These are phyloP conservation scores for Apiospora aurea DNA, from an alignment of 2,329 filamentous ascomycete species.

Conservation along the genomic window DNA sequence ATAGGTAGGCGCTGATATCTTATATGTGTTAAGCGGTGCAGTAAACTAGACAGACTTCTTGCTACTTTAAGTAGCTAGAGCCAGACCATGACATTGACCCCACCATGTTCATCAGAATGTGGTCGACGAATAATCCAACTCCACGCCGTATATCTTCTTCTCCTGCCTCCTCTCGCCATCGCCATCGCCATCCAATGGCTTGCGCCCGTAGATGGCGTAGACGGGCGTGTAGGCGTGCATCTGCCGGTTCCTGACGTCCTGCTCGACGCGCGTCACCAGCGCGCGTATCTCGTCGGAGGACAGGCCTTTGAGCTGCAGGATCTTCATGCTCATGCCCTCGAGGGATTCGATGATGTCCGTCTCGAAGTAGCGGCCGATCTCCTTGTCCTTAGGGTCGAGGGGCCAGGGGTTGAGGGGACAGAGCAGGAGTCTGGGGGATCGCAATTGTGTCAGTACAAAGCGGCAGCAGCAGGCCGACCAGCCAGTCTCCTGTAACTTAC, in stretches of 20 bases:
- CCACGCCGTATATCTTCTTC: background rate
- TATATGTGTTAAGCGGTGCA: too few species aligned
- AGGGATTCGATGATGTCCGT: background rate
- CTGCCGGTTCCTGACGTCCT: background rate
- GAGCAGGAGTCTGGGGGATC: background rate
- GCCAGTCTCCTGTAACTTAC: background rate
- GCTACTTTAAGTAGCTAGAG: too few species aligned
- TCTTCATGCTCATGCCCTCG: background rate
- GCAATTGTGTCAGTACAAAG: background rate
- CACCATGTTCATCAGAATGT: background rate
- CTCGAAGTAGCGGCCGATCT: background rate
- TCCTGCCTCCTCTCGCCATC: background rate
- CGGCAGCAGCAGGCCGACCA: background rate
- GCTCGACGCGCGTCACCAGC: background rate
- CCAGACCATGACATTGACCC: too few species aligned
- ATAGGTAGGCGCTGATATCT: background rate
- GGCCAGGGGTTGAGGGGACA: constrained; percentile 8
- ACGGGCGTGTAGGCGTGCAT: background rate
- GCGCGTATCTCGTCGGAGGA: background rate
- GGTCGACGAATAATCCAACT: background rate
- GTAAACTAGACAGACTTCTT: too few species aligned
- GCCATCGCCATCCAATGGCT: background rate
- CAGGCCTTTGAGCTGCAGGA: background rate
- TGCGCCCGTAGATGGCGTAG: background rate
- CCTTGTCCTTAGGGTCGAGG: background rate